Evolutionary conservation across 2,329 filamentous ascomycete genomes (phyloP).

Genomic region (Lecanosticta acicola): DNA sequence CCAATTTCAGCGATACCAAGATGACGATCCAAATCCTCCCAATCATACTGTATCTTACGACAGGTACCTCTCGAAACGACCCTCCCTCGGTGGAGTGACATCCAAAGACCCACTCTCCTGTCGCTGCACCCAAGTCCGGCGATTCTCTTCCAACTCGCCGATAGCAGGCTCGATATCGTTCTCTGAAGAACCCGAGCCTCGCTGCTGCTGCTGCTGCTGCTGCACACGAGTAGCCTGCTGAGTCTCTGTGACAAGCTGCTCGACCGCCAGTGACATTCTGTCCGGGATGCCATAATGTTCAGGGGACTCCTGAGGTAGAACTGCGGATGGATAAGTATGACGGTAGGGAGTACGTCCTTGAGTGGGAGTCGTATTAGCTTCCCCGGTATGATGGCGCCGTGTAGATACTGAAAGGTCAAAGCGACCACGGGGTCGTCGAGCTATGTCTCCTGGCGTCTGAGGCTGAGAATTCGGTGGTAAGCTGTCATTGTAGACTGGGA

Average conservation of each 20-base stretch:
- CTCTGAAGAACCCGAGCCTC: conserved; percentile 15
- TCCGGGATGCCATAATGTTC: not conserved
- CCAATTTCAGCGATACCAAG: not conserved
- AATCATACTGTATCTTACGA: conserved; percentile 7
- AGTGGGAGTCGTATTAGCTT: conserved; percentile 1
- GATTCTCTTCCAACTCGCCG: conserved; percentile 22
- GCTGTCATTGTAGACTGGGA: conserved; percentile 31
- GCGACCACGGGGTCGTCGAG: conserved; percentile 13
- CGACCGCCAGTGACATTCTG: not conserved
- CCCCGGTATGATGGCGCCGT: not conserved
- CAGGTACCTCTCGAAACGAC: conserved; percentile 28
- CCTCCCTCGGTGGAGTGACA: conserved; percentile 29
- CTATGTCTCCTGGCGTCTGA: conserved; percentile 33
- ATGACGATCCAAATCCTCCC: not conserved
- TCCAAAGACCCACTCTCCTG: conserved; percentile 22
- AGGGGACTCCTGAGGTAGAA: not conserved
- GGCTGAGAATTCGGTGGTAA: conserved; percentile 26
- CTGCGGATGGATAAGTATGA: conserved; percentile 7
- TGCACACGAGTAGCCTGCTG: not conserved
- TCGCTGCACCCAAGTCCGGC: conserved; percentile 19
- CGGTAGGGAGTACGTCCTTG: conserved; percentile 10
- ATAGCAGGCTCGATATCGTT: conserved; percentile 24
- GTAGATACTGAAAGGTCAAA: conserved; percentile 13
- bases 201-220: conserved; percentile 3
- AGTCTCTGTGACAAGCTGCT: not conserved